Evolutionary conservation across 2,329 filamentous ascomycete species (phyloP).

Genomic region (Paecilomyces formosus): DNA sequence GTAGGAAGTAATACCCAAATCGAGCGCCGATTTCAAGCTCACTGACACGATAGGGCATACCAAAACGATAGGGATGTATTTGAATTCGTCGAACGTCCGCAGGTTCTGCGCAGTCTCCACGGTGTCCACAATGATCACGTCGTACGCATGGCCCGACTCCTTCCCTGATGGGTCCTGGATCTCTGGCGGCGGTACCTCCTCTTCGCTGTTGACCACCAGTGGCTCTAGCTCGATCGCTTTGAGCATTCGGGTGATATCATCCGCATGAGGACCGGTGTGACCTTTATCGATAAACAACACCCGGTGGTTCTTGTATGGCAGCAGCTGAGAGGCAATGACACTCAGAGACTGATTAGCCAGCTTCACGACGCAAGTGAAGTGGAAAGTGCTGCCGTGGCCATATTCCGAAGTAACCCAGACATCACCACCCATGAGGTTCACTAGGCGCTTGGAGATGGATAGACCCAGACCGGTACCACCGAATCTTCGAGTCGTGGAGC

Average conservation of each 20-base stretch:
- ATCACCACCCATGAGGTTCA: slow-evolving; percentile 88
- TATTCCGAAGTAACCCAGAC: slow-evolving; percentile 89
- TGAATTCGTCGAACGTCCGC: slow-evolving; percentile 79
- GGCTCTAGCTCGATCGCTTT: slow-evolving; percentile 67
- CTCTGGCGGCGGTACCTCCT: slow-evolving; percentile 51
- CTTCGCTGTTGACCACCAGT: slow-evolving; percentile 63
- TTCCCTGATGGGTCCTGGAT: slow-evolving; percentile 40
- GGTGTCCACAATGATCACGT: slow-evolving; percentile 87
- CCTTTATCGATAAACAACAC: slow-evolving; percentile 88
- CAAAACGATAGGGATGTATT: slow-evolving; percentile 88
- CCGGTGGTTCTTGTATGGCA: slow-evolving; percentile 78
- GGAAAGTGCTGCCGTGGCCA: slow-evolving; percentile 82
- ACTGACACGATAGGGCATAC: slow-evolving; percentile 81
- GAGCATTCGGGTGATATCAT: slow-evolving; percentile 68
- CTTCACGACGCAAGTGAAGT: slow-evolving; percentile 83
- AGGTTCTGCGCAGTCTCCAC: slow-evolving; percentile 76
- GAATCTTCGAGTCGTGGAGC: slow-evolving; percentile 89
- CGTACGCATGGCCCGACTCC: slow-evolving; percentile 57
- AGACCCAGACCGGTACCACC: slow-evolving; percentile 85
- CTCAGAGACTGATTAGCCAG: slow-evolving; percentile 67
- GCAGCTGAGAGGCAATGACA: slow-evolving; percentile 64
- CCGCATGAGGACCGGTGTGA: slow-evolving; percentile 62
- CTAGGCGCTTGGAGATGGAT: slow-evolving; percentile 89
- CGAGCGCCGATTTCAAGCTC: slow-evolving; percentile 79
- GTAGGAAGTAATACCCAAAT: slow-evolving; percentile 88